Evolutionary conservation across 345 rosid genomes (phyloP).

Genomic region (Eucalyptus cladocalyx): DNA sequence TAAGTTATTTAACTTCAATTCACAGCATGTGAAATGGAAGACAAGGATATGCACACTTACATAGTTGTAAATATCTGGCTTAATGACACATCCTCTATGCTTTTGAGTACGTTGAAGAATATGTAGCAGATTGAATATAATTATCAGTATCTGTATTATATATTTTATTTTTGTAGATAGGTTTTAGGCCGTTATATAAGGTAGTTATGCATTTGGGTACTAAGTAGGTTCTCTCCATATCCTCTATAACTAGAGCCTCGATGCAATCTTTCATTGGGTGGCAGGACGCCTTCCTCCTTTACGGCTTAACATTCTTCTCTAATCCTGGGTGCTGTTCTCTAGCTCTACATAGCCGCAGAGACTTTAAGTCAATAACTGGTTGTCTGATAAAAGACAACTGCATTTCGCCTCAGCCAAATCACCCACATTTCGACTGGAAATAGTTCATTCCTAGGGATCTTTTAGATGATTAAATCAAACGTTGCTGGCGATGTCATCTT

Average conservation of each 20-base stretch:
- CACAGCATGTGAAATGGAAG: not conserved
- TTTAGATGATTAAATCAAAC: not conserved
- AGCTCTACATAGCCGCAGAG: not conserved
- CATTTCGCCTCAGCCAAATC: not conserved
- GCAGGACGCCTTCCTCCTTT: not conserved
- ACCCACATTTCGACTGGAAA: not conserved
- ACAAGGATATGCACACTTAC: not conserved
- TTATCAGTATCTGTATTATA: too few relatives aligned
- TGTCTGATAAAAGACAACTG: not conserved
- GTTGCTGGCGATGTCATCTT: not conserved
- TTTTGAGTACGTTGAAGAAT: not conserved
- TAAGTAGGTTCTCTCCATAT: not conserved
- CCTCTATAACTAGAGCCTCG: not conserved
- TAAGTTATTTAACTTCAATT: not conserved
- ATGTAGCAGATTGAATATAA: not conserved
- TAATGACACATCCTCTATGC: not conserved
- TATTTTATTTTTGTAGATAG: too few relatives aligned
- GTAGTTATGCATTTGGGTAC: not conserved
- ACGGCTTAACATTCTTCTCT: not conserved
- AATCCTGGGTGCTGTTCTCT: not conserved
- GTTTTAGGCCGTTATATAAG: not conserved
- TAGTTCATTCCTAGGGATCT: not conserved
- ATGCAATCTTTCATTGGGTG: not conserved
- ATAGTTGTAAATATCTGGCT: not conserved
- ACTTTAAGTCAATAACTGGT: not conserved